phyloP scores from a whole-genome alignment of 306 rosid genomes.

The Cyclanthera cordifolia region DNA sequence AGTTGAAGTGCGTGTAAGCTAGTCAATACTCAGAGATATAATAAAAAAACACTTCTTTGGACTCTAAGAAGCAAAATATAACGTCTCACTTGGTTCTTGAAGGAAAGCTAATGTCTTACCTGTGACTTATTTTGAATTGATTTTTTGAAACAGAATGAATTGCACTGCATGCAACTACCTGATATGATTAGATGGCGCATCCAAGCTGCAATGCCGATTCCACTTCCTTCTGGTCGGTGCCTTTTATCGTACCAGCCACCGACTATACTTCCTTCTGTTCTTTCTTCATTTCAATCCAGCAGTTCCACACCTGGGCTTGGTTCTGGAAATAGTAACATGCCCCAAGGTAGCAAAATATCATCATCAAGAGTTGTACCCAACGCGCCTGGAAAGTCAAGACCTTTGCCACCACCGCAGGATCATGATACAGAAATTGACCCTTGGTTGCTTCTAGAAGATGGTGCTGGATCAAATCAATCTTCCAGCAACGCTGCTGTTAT shows the following conservation, averaged over 20 bases:
- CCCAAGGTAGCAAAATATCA: constrained; percentile 38
- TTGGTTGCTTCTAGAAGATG: constrained; percentile 87
- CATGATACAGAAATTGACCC: constrained; percentile 70
- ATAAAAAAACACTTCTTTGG: too few species aligned
- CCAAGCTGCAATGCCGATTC: constrained; percentile 83
- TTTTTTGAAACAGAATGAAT: constrained; percentile 42
- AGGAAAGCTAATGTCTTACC: neutral
- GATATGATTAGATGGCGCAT: constrained; percentile 70
- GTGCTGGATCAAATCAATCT: constrained; percentile 75
- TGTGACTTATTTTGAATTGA: neutral
- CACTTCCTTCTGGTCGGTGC: constrained; percentile 44
- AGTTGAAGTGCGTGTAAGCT: too few species aligned
- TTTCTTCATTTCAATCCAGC: constrained; percentile 50
- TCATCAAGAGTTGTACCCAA: constrained; percentile 32
- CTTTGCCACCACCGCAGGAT: constrained; percentile 33
- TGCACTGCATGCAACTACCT: constrained; percentile 75
- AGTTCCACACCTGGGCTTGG: constrained; percentile 29
- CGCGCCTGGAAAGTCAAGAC: constrained; percentile 52
- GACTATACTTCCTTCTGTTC: constrained; percentile 40
- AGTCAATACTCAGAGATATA: too few species aligned
- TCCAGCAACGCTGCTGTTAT: constrained; percentile 39
- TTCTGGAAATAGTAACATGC: constrained; percentile 32
- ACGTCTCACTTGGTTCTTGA: neutral
- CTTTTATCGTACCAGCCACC: constrained; percentile 70
- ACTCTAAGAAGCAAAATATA: too few species aligned